Evolutionary conservation across 352 stramenopile genomes (phyloP).

Genomic region (Pythium oligandrum): DNA sequence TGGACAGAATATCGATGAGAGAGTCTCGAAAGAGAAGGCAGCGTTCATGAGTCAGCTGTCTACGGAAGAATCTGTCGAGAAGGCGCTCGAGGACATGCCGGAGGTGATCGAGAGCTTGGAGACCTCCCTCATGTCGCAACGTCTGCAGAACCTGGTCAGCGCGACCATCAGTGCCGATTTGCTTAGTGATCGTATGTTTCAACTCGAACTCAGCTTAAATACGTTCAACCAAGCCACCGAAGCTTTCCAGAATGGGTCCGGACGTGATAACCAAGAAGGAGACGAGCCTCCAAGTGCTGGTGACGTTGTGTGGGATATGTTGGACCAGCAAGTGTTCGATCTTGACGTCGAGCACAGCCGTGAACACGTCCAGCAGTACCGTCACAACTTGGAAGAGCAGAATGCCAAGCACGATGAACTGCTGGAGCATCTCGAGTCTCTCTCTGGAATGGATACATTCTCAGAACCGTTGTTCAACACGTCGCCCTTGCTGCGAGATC

Average conservation of each 20-base stretch:
- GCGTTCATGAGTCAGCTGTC: constrained; percentile 31
- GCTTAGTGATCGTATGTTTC: constrained; percentile 86
- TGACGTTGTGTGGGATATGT: constrained; percentile 59
- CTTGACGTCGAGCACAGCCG: constrained; percentile 65
- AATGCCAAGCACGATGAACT: constrained; percentile 56
- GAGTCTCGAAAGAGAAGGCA: constrained; percentile 13
- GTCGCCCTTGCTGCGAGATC: constrained; percentile 21
- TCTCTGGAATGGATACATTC: constrained; percentile 49
- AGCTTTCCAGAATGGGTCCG: constrained; percentile 23
- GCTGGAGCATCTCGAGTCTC: constrained; percentile 35
- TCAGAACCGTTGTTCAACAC: constrained; percentile 26
- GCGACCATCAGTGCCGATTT: constrained; percentile 80
- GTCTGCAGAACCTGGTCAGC: constrained; percentile 71
- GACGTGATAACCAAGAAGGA: constrained; percentile 15
- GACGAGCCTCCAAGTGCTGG: constrained; percentile 23
- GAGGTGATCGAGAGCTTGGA: constrained; percentile 52
- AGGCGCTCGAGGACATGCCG: constrained; percentile 58
- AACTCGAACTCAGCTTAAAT: constrained; percentile 75
- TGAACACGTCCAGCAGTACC: constrained; percentile 78
- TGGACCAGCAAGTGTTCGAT: constrained; percentile 80
- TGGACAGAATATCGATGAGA: constrained; percentile 5
- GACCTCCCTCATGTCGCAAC: constrained; percentile 34
- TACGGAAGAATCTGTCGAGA: constrained; percentile 33
- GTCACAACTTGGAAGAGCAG: constrained; percentile 62
- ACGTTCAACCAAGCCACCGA: constrained; percentile 66